Evolutionary conservation across 2,329 filamentous ascomycete species (phyloP), one percentile per base, ranked within the genome.

Genomic region (Fusarium redolens): DNA sequence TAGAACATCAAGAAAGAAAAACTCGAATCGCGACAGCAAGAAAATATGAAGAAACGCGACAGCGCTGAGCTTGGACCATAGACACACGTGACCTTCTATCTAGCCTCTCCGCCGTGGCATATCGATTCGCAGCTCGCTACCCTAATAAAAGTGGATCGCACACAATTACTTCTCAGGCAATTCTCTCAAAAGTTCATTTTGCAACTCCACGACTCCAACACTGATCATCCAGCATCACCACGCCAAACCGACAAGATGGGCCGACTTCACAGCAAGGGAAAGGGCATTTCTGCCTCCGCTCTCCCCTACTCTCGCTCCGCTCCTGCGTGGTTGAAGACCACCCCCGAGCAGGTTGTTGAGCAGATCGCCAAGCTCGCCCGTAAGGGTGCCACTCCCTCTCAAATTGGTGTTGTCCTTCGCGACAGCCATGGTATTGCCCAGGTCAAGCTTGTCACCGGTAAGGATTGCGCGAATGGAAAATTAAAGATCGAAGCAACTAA

Each of bases 351-450:
- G 89, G 95, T 99, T 85, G 94, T 97, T 81, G 96, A 99, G 85
- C 95, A 98, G 89, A 99, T 99, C 89, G 95, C 93, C 89, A 97
- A 97, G 90, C 93, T 98, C 85, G 96, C 96, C 84, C 95, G 94
- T 89, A 98, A 98, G 93, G 96, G 97, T 89, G 94, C 94, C 80
- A 97, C 96, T 78, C 96, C 96, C 81, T 98, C 95, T 77, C 96
- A 98, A 90, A 99, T 99, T 82, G 96, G 97, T 93, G 96, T 98
- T 84, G 89, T 98, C 82, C 94, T 99, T 85, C 92, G 97, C 89
- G 97, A 99, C 88, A 95, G 92, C 83, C 96, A 99, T 89, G 97
- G 97, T 84, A 90, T 99, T 86, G 94, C 96, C 81, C 96, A 98
- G 89, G 96, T 98, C 87, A 97, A 96, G 91, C 89, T 97, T 83